Evolutionary conservation across 805 yeast species (phyloP), one percentile per base, ranked within the genome.

Genomic region (Metschnikowia baotianmanensis): DNA sequence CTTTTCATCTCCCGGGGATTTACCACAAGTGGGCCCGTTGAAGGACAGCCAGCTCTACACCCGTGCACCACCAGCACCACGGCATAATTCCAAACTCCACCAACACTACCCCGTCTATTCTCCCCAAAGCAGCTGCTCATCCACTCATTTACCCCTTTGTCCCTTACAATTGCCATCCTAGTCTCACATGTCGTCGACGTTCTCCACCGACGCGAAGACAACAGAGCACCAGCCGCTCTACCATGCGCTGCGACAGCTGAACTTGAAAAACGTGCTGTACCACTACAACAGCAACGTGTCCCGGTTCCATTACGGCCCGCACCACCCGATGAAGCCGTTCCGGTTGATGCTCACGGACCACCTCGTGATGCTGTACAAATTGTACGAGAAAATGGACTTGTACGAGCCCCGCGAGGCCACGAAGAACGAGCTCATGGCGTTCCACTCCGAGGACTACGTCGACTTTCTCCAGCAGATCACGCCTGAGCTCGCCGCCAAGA

Each of bases 271-370:
- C 55, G 96, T 89, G 1, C 86, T 96, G 7, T 89, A 89, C 64
- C 97, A 89, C 62, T 87, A 77, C 63, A 89, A 89, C 61, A 86
- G 89, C 19, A 79, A 82, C 38, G 95, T 83, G 0, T 74, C 86
- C 1, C 76, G 78, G 49, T 90, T 82, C 62, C 96, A 90, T 56
- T 90, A 86, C 61, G 99, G 99, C 13, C 85, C 86, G 1, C 77
- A 81, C 45, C 99, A 91, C 63, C 99, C 99, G n/a, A 91, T 91
- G 99, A 91, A 91, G 61, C 99, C 99, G 12, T 87, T 90, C 62
- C 70, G 99, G 50, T 70, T 93, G 47, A 83, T 89, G 90, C 74
- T 91, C 32, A 91, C 99, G 0, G 97, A 91, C 64, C 96, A 90
- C 59, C 68, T 91, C 46, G 91, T 91, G 38, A 77, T 83, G 24